phyloP scores from a whole-genome alignment of 2,329 filamentous ascomycete genomes.

The Stagonosporopsis tanaceti region DNA sequence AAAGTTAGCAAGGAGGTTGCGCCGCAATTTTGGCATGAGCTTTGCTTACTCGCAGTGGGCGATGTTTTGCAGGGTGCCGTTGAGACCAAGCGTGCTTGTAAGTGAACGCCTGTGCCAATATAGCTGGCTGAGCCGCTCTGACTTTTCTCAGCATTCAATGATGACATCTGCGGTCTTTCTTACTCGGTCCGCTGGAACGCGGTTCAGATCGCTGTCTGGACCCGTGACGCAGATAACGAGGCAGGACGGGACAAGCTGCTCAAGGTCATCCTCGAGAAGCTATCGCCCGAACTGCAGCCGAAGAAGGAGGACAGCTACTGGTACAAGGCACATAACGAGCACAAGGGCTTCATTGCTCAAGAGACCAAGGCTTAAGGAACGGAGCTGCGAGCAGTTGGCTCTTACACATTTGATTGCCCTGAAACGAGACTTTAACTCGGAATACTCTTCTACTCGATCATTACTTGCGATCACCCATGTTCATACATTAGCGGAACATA shows the following conservation, averaged over 20 bases:
- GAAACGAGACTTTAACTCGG: not conserved
- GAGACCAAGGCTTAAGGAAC: constrained; percentile 12
- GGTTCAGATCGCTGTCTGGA: constrained; percentile 90
- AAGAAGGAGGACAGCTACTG: constrained; percentile 70
- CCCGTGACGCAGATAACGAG: constrained; percentile 83
- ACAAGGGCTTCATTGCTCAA: constrained; percentile 71
- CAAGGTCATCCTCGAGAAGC: constrained; percentile 73
- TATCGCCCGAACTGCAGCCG: constrained; percentile 76
- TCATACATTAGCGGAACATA: constrained; percentile 14
- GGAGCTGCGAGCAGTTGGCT: not conserved
- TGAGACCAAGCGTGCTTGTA: constrained; percentile 67
- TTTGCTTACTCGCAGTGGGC: constrained; percentile 83
- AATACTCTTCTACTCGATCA: constrained; percentile 10
- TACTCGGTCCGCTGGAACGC: constrained; percentile 89
- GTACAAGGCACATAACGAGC: constrained; percentile 91
- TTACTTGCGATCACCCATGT: constrained; percentile 8
- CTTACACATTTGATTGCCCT: not conserved
- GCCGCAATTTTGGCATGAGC: constrained; percentile 79
- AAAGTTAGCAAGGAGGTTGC: constrained; percentile 78
- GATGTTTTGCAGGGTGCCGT: constrained; percentile 79
- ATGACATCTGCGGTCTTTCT: constrained; percentile 86
- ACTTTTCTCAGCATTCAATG: constrained; percentile 62
- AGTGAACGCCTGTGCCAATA: constrained; percentile 34
- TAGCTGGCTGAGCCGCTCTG: not conserved
- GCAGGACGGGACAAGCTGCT: constrained; percentile 79